phyloP scores from a whole-genome alignment of 148 eudicot species.

The Selenicereus undatus region DNA sequence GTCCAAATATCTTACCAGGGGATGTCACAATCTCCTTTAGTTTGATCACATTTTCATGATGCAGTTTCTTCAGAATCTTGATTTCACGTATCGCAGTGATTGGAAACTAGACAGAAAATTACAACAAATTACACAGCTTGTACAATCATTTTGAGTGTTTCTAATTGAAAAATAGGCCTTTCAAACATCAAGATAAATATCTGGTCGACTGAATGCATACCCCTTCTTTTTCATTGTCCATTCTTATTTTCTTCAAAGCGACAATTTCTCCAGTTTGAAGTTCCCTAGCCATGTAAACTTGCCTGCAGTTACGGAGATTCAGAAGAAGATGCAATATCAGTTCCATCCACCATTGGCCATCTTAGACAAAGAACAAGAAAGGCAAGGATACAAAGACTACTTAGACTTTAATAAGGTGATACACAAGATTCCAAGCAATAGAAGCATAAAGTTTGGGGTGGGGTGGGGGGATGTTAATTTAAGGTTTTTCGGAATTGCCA shows the following conservation, averaged over 20 bases:
- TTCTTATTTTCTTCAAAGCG: constrained; percentile 82
- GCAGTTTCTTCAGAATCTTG: constrained; percentile 51
- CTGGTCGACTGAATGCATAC: constrained; percentile 29
- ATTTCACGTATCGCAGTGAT: constrained; percentile 54
- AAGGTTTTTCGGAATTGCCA: background rate
- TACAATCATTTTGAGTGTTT: background rate
- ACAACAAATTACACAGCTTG: background rate
- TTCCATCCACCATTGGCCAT: background rate
- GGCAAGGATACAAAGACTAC: background rate
- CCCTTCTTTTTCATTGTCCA: constrained; percentile 94
- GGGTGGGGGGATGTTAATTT: background rate
- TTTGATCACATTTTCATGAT: constrained; percentile 53
- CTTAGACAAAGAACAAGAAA: background rate
- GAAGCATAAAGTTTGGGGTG: background rate
- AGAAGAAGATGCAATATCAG: background rate
- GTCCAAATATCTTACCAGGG: constrained; percentile 33
- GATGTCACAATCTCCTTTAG: constrained; percentile 58
- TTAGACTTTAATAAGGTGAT: background rate
- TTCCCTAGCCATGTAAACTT: constrained; percentile 89
- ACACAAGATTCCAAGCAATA: background rate
- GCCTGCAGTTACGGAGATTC: constrained; percentile 36
- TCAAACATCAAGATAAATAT: background rate
- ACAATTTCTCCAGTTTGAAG: constrained; percentile 72
- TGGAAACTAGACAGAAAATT: constrained; percentile 38
- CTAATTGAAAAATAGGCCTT: background rate